Evolutionary conservation across 345 rosid genomes (phyloP).

Genomic region (Excoecaria cochinchinensis): DNA sequence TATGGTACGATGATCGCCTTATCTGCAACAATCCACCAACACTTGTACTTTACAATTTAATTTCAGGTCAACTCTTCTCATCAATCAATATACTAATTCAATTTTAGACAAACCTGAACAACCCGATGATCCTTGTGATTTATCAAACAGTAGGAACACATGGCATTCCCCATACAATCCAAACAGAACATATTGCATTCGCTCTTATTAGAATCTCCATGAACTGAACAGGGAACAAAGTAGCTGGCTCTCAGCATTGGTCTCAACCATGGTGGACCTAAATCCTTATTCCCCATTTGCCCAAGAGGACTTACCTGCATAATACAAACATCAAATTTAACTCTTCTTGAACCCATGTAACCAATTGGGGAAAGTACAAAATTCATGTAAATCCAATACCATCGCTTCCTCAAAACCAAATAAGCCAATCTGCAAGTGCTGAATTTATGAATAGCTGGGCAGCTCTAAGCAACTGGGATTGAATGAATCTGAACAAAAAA

Average conservation of each 20-base stretch:
- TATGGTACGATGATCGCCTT: slow-evolving; percentile 89
- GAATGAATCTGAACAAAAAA: not conserved
- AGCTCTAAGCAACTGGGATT: slow-evolving; percentile 24
- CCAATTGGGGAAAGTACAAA: not conserved
- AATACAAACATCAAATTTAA: not conserved
- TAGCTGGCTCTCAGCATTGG: slow-evolving; percentile 74
- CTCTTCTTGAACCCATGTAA: not conserved
- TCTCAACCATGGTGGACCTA: slow-evolving; percentile 67
- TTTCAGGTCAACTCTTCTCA: not conserved
- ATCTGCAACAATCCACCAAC: slow-evolving; percentile 44
- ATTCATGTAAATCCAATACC: slow-evolving; percentile 24
- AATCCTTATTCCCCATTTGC: slow-evolving; percentile 15
- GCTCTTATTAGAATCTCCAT: slow-evolving; percentile 64
- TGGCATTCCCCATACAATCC: slow-evolving; percentile 60
- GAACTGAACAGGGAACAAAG: slow-evolving; percentile 61
- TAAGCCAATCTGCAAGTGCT: slow-evolving; percentile 18
- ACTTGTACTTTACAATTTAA: not conserved
- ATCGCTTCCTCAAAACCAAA: slow-evolving; percentile 33
- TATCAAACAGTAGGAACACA: slow-evolving; percentile 69
- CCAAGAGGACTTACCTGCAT: slow-evolving; percentile 23
- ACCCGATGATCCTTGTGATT: slow-evolving; percentile 67
- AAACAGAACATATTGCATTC: slow-evolving; percentile 91
- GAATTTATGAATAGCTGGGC: slow-evolving; percentile 29
- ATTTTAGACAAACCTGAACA: slow-evolving; percentile 53
- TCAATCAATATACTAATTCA: not conserved